Base-by-base conservation (phyloP, 2,329 filamentous ascomycete species). In the Nemania sp. region DNA sequence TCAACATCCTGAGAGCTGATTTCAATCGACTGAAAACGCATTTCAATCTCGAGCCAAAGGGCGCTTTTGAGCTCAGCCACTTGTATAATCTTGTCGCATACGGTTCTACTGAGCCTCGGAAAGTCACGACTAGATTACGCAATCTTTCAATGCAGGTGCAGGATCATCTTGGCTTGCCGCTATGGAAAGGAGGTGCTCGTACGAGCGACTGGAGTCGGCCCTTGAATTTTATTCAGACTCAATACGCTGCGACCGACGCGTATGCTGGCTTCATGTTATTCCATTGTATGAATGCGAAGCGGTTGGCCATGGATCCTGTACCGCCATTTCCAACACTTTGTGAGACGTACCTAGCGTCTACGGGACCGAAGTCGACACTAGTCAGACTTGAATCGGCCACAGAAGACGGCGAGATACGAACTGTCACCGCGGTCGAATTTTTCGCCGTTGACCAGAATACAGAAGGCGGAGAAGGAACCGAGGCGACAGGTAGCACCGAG, bases 201-300 rank as follows among this genome's bases (percentile, higher is more conserved):
- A 68, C 27, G 2, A 75, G 74, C 38, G 47, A 73, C 29, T 77
- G 74, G 74, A 73, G 69, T 29, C 35, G 20, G 20, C 70, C 72
- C 0, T 55, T 76, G 3, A 64, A 56, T 20, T 22, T 27, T 1
- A 53, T 58, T 0, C 74, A 76, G 61, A 70, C 56, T 8, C 38
- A 55, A 3, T 75, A 77, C 47, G 75, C 74, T 11, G 74, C 73
- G 15, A 61, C 70, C 27, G 75, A 77, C 35, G 73, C 70, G 1
- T 77, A 77, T 26, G 73, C 71, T n/a, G 59, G 69, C n/a, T 75
- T 68, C 51, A 77, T 77, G 74, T 71, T 77, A 1, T 77, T 73
- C 58, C 73, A 76, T 38, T 71, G 69, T 54, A 72, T 77, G 72
- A 73, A 75, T 29, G 66, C 72, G 11, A 73, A 72, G 53, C 70